A percentile compares a stretch with the other conserved stretches of the same genome.
phyloP scores from a whole-genome alignment of 2,329 filamentous ascomycete genomes.

The Penicillium sp. region DNA sequence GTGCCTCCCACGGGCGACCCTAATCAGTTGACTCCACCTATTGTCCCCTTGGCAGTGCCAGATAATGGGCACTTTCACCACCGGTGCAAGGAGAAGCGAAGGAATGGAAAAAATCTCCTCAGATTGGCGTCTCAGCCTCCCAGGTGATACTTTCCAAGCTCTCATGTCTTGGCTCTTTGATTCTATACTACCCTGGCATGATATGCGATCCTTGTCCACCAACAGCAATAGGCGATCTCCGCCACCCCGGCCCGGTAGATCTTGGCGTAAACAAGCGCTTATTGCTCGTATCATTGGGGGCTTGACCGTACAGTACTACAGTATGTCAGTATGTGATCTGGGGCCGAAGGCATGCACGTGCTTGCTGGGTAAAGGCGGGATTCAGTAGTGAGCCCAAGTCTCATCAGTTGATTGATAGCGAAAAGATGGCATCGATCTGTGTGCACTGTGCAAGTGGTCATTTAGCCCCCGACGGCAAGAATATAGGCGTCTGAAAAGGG shows the following conservation, averaged over 20 bases:
- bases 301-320: not conserved
- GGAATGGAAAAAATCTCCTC: not conserved
- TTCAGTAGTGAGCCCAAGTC: not conserved
- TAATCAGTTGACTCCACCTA: not conserved
- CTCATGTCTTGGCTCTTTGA: not conserved
- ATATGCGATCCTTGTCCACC: not conserved
- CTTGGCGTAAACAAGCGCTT: conserved; percentile 1
- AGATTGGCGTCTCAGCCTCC: conserved; percentile 1
- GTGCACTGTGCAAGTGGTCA: not conserved
- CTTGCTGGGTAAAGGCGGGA: not conserved
- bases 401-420: not conserved
- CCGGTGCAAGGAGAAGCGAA: not conserved
- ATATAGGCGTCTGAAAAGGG: not conserved
- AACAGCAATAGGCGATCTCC: not conserved
- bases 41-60: not conserved
- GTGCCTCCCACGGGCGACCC: not conserved
- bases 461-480: not conserved
- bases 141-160: not conserved
- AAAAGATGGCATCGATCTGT: not conserved
- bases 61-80: not conserved
- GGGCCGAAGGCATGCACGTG: not conserved
- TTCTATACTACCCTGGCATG: not conserved
- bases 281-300: not conserved
- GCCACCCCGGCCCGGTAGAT: conserved; percentile 1
- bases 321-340: not conserved